Conservation (phyloP, 352 stramenopile genomes). For the Thalassiosira hispida region DNA sequence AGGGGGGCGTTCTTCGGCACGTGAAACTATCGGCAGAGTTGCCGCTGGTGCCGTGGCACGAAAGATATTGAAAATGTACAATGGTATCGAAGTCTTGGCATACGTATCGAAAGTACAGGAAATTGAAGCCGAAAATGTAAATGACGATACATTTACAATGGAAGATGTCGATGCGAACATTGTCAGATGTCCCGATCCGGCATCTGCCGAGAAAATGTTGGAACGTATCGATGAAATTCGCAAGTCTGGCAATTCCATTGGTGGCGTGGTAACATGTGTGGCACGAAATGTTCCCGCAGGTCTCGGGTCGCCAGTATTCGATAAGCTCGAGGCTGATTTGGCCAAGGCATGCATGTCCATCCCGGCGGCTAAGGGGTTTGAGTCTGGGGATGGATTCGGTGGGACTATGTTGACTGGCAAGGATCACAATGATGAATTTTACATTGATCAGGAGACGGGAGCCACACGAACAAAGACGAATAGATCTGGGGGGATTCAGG, state of each 20-base stretch:
- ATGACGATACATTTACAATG: slow-evolving; percentile 90
- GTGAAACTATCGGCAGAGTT: slow-evolving; percentile 98
- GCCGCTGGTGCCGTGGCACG: slow-evolving; percentile 95
- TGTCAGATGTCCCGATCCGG: slow-evolving; percentile 93
- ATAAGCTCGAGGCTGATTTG: slow-evolving; percentile 98
- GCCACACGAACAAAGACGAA: slow-evolving; percentile 88
- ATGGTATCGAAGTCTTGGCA: slow-evolving; percentile 85
- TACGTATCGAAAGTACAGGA: slow-evolving; percentile 89
- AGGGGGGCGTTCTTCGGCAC: slow-evolving; percentile 93
- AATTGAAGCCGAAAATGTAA: slow-evolving; percentile 78
- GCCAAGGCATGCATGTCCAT: slow-evolving; percentile 99
- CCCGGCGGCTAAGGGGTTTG: slow-evolving; percentile 98
- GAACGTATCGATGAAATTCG: slow-evolving; percentile 93
- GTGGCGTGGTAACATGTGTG: slow-evolving; percentile 96
- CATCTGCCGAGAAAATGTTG: slow-evolving; percentile 93
- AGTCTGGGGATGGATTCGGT: slow-evolving; percentile 94
- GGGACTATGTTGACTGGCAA: slow-evolving; percentile 95
- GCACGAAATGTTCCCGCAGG: slow-evolving; percentile 95
- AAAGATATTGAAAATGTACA: slow-evolving; percentile 94
- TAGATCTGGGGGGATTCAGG: slow-evolving; percentile 93
- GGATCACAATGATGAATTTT: slow-evolving; percentile 99
- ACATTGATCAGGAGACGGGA: slow-evolving; percentile 86
- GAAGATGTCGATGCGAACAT: slow-evolving; percentile 95
- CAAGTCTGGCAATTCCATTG: slow-evolving; percentile 88
- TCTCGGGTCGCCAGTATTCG: slow-evolving; percentile 97